Evolutionary conservation across 1,139 yeast genomes (phyloP), one percentile per base, ranked within the genome.

Genomic region (Nakaseomyces sp.): DNA sequence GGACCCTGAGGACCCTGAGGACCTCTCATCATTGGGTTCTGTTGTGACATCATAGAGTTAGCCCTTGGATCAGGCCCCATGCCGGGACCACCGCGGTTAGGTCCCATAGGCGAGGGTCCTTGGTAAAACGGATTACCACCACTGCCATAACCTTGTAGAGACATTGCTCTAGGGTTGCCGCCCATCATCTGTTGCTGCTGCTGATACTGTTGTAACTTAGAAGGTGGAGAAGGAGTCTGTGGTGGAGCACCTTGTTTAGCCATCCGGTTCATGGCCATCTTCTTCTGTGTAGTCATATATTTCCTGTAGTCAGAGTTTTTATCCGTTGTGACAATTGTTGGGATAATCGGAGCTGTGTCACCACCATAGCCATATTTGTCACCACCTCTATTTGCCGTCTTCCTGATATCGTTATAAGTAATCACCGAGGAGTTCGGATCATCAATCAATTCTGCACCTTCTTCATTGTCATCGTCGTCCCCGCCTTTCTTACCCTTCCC

Each of bases 291-390:
- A 45, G 80, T 79, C 73, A 79, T 72, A 52, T 74, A 81, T 53
- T 81, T 82, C 50, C 93, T 68, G 57, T 83, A 82, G 49, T 79
- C 80, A 8, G 76, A 67, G 52, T 76, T 79, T 26, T 56, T 56
- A 13, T 51, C 55, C 19, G 54, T 63, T 0, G 68, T 58, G 17
- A 67, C 58, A 10, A 82, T 45, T 0, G 86, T 80, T 8, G 93
- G 93, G 36, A 83, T 82, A 50, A 81, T 77, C 4, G 91, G 89
- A 0, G 86, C 73, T 0, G 88, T 73, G 53, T 80, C 87, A 15
- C 65, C 57, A 7, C 66, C 64, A 33, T 71, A 64, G 1, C 81
- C 81, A 56, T 80, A 80, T 35, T 59, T 59, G 33, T 61, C 64
- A 38, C 76, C 76, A 4, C 86, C 87, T 37, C 79, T 69, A 51